These are phyloP conservation scores for Thermomucor indicae-seudaticae DNA, from an alignment of 371 early-diverging fungal species.

Conservation along the genomic window DNA sequence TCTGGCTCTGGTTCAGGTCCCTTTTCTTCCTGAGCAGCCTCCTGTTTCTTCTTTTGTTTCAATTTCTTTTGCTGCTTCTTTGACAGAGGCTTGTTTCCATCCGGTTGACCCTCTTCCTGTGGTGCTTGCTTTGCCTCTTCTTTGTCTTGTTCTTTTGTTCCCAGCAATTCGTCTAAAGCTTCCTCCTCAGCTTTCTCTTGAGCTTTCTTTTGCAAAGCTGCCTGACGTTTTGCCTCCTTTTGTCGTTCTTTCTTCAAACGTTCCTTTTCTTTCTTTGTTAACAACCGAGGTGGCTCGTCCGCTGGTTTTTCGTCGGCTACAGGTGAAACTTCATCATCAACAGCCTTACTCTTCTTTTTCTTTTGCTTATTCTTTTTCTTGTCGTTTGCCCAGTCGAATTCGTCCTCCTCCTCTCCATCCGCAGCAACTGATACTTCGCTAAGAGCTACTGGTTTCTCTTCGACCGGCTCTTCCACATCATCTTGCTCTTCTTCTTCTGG, in stretches of 20 bases:
- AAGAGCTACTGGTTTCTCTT: conserved; percentile 5
- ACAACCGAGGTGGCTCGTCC: conserved; percentile 14
- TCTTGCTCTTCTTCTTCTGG: conserved; percentile 9
- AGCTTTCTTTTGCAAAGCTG: conserved; percentile 43
- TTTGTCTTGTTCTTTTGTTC: conserved; percentile 20
- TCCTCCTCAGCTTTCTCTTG: conserved; percentile 36
- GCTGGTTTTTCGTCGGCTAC: conserved; percentile 11
- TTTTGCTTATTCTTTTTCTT: conserved; percentile 39
- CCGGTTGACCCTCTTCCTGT: conserved; percentile 6
- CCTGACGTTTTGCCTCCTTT: conserved; percentile 48
- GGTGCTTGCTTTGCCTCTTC: neutral
- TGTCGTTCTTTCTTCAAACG: conserved; percentile 48
- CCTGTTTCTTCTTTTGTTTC: conserved; percentile 2
- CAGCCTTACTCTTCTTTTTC: conserved; percentile 29
- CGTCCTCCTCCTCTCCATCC: conserved; percentile 28
- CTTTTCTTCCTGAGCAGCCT: conserved; percentile 21
- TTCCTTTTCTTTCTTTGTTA: conserved; percentile 48
- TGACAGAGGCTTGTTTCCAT: conserved; percentile 22
- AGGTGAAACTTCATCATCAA: conserved; percentile 17
- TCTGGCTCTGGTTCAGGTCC: conserved; percentile 11
- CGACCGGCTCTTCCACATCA: neutral
- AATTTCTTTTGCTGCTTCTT: conserved; percentile 32
- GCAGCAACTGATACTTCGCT: conserved; percentile 16
- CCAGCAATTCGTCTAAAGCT: conserved; percentile 28
- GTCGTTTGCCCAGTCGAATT: conserved; percentile 27